Evolutionary conservation across 495 filamentous ascomycete genomes (phyloP), one percentile per base, ranked within the genome.

Genomic region (Xylaria intraflava): DNA sequence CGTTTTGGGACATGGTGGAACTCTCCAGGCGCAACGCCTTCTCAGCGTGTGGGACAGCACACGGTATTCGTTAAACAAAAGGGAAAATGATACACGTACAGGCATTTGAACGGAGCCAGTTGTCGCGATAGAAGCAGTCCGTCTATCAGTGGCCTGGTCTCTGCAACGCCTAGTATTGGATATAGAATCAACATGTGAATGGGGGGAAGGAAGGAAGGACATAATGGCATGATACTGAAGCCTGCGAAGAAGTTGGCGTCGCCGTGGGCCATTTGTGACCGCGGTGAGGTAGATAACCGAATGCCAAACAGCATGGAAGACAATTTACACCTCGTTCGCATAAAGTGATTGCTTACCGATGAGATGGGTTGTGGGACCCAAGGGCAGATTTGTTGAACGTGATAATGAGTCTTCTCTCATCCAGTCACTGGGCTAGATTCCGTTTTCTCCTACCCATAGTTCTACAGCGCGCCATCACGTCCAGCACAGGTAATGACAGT

Each of bases 1-100:
- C 64, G 64, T 66, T 56, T n/a, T 29, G 51, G 64, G 46, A 41
- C 43, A 60, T 19, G 39, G 53, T 46, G 47, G 19, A 46, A 51
- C 53, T 56, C 46, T 44, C 20, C 10, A 56, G 42, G 51, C 60
- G 48, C 58, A 50, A 56, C 52, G 56, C 43, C 55, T 55, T 59
- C 53, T 50, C 43, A 58, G 56, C 55, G 64, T 61, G 54, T 53
- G 44, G 38, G 40, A 55, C 36, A 45, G 42, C 40, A 43, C 46
- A 64, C 33, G 61, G 61, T 46, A 47, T 51, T 58, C 51, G 48
- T 53, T 51, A 40, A 60, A 41, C 11, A 45, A 53, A 42, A 50
- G 39, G 52, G 54, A 53, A 47, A 57, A 53, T 36, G 22, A 7
- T 9, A 30, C 12, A 30, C 12, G 43, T 41, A 31, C 19, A 38